Percentiles rank a stretch among this genome's conserved stretches.
Conservation (phyloP, 2,329 filamentous ascomycete genomes). For the Colletotrichum orchidophilum region DNA sequence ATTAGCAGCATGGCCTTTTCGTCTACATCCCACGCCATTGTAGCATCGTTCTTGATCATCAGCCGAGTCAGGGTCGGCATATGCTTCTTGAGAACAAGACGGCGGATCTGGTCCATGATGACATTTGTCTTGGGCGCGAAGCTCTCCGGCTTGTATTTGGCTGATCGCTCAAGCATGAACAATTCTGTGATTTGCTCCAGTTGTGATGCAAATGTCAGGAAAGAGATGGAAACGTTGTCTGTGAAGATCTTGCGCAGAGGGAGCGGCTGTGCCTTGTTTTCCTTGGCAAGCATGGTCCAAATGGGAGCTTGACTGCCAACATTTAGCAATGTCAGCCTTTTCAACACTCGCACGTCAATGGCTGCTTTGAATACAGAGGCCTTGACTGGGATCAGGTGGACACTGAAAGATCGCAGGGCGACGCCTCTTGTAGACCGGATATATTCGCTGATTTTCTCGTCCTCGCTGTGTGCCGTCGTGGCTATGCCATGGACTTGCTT, state of each 20-base stretch:
- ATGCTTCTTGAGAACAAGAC: slow-evolving; percentile 66
- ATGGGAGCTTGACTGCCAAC: slow-evolving; percentile 69
- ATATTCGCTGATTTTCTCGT: slow-evolving; percentile 58
- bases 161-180: slow-evolving; percentile 64
- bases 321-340: slow-evolving; percentile 68
- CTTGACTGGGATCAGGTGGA: slow-evolving; percentile 69
- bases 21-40: slow-evolving; percentile 65
- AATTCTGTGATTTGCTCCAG: slow-evolving; percentile 66
- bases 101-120: slow-evolving; percentile 67
- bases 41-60: slow-evolving; percentile 67
- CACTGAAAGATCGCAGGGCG: slow-evolving; percentile 60
- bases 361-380: slow-evolving; percentile 64
- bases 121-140: slow-evolving; percentile 60
- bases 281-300: slow-evolving; percentile 65
- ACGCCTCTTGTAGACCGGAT: slow-evolving; percentile 67
- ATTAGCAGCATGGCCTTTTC: slow-evolving; percentile 64
- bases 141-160: slow-evolving; percentile 61
- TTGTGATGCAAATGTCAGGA: slow-evolving; percentile 63
- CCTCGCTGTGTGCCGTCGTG: slow-evolving; percentile 33
- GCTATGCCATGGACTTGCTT: slow-evolving; percentile 33
- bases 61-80: slow-evolving; percentile 61
- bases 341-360: slow-evolving; percentile 66
- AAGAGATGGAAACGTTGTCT: slow-evolving; percentile 66
- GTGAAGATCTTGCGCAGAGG: slow-evolving; percentile 68
- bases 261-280: slow-evolving; percentile 61